Conservation (phyloP, 2,329 filamentous ascomycete genomes). For the Chalaropsis thielavioides region DNA sequence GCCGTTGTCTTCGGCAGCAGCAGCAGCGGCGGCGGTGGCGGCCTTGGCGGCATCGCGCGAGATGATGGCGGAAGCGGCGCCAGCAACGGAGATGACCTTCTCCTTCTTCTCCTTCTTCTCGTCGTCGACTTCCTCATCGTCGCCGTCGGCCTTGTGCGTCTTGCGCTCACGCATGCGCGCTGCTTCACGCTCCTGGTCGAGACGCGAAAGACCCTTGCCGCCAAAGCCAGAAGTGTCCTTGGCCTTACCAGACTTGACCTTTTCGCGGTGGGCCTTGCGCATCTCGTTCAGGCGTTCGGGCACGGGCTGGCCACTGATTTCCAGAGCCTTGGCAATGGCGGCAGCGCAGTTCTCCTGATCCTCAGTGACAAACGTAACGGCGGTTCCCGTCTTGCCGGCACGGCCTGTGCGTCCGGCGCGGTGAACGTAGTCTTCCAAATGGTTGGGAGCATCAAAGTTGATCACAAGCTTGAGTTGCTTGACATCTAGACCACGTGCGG, state of each 20-base stretch:
- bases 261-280: constrained; percentile 64
- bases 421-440: constrained; percentile 93
- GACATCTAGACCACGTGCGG: constrained; percentile 86
- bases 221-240: constrained; percentile 85
- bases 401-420: constrained; percentile 85
- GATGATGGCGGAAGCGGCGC: constrained; percentile 45
- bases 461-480: constrained; percentile 92
- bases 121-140: constrained; percentile 72
- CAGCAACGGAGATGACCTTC: constrained; percentile 50
- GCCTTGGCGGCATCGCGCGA: constrained; percentile 37
- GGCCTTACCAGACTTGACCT: constrained; percentile 83
- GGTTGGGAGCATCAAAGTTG: constrained; percentile 88
- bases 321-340: constrained; percentile 81
- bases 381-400: constrained; percentile 86
- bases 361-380: constrained; percentile 83
- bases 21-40: constrained; percentile 25
- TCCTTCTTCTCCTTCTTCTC: constrained; percentile 58
- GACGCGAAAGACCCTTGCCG: constrained; percentile 80
- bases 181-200: constrained; percentile 82
- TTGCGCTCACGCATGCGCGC: constrained; percentile 76
- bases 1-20: constrained; percentile 21
- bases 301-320: constrained; percentile 73
- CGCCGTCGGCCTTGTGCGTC: constrained; percentile 75
- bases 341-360: constrained; percentile 84
- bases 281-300: constrained; percentile 54